Evolutionary conservation across 2,329 filamentous ascomycete genomes (phyloP).

Genomic region (Stagonosporopsis chrysanthemi): DNA sequence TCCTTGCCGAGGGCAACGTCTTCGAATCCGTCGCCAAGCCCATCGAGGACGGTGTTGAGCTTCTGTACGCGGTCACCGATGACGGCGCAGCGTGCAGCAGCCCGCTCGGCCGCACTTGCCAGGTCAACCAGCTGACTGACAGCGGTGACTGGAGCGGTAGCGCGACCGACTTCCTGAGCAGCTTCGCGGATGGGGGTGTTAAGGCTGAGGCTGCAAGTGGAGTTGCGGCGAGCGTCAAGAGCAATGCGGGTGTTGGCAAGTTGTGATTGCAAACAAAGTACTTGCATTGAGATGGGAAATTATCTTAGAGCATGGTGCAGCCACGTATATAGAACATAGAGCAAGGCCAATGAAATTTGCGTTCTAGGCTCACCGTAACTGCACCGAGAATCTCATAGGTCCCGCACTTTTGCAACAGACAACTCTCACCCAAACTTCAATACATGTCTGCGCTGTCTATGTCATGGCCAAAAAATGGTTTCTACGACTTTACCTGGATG

Average conservation of each 20-base stretch:
- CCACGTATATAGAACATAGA: too few relatives aligned
- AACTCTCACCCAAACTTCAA: too few relatives aligned
- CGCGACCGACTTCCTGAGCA: conserved; percentile 17
- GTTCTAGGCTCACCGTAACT: too few relatives aligned
- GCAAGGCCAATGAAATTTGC: too few relatives aligned
- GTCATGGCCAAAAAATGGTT: too few relatives aligned
- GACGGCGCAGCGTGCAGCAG: conserved; percentile 13
- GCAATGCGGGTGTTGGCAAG: conserved; percentile 25
- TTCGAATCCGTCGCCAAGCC: conserved; percentile 22
- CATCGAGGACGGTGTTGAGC: conserved; percentile 12
- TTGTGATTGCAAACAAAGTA: conserved; percentile 9
- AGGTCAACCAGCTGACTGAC: conserved; percentile 14
- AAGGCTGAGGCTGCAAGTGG: conserved; percentile 4
- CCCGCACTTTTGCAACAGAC: too few relatives aligned
- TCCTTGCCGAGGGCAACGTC: conserved; percentile 32
- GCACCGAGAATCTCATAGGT: too few relatives aligned
- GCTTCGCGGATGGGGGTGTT: conserved; percentile 17
- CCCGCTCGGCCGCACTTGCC: conserved; percentile 19
- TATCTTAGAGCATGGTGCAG: too few relatives aligned
- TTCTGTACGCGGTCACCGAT: conserved; percentile 18
- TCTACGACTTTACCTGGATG: too few relatives aligned
- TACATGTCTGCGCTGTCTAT: too few relatives aligned
- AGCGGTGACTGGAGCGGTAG: conserved; percentile 15
- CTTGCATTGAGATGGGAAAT: too few relatives aligned
- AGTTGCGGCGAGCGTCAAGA: conserved; percentile 21